phyloP scores from a whole-genome alignment of 768 basidiomycete species.

The Boletus edulis region DNA sequence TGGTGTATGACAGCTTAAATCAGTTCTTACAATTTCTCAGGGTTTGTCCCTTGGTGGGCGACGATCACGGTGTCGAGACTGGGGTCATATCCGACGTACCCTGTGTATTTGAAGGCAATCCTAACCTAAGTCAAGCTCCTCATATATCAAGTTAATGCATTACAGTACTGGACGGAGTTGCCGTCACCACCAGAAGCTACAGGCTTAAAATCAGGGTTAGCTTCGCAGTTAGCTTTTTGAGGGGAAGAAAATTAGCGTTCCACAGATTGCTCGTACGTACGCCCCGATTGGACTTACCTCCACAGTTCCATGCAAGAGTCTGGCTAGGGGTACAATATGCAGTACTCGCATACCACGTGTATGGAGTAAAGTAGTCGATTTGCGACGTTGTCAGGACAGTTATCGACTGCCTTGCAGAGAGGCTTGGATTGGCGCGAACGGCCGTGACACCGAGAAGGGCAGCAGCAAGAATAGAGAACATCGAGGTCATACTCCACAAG shows the following conservation, averaged over 20 bases:
- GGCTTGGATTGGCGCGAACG: conserved; percentile 23
- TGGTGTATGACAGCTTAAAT: background rate
- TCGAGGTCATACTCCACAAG: background rate
- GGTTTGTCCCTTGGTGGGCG: conserved; percentile 36
- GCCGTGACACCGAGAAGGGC: conserved; percentile 11
- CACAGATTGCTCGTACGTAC: background rate
- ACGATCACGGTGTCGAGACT: conserved; percentile 35
- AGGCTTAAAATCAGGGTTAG: conserved; percentile 47
- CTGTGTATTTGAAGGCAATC: conserved; percentile 22
- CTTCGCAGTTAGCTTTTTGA: conserved; percentile 42
- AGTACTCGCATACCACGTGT: conserved; percentile 49
- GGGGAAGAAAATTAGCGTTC: background rate
- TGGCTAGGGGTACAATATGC: conserved; percentile 46
- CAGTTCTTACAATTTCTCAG: conserved; percentile 26
- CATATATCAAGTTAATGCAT: background rate
- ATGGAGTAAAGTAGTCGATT: conserved; percentile 44
- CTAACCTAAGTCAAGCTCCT: background rate
- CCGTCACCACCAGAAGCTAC: conserved; percentile 50
- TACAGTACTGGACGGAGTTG: conserved; percentile 41
- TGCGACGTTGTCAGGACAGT: conserved; percentile 38
- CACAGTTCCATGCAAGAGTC: conserved; percentile 53
- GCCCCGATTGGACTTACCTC: conserved; percentile 36
- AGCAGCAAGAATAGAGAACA: conserved; percentile 16
- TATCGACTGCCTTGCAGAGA: conserved; percentile 38
- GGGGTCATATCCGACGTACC: conserved; percentile 55